phyloP scores from a whole-genome alignment of 2,329 filamentous ascomycete genomes.

The Hirsutella thompsonii region DNA sequence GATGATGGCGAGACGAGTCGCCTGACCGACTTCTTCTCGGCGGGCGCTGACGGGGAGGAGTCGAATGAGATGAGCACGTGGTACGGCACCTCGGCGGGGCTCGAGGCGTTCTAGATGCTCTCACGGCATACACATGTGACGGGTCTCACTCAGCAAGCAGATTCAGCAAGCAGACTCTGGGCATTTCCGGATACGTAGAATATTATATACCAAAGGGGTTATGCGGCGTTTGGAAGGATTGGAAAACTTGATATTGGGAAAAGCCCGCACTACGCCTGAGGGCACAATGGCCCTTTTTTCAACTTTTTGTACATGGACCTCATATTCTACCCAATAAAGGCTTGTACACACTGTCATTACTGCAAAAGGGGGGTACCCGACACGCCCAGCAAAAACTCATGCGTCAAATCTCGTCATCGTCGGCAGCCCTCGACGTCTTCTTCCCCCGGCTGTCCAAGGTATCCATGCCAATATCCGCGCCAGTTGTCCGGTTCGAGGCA shows the following conservation, averaged over 20 bases:
- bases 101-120: conserved; percentile 52
- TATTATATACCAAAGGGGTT: background rate
- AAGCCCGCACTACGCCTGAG: background rate
- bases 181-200: background rate
- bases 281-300: background rate
- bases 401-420: conserved; percentile 43
- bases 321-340: conserved; percentile 7
- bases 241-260: background rate
- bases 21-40: conserved; percentile 64
- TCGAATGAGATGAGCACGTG: conserved; percentile 61
- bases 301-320: conserved; percentile 6
- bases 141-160: too few relatives aligned
- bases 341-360: background rate
- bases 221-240: background rate
- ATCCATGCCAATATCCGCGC: conserved; percentile 40
- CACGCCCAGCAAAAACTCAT: background rate
- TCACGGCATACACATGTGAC: too few relatives aligned
- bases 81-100: conserved; percentile 63
- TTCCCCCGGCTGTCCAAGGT: conserved; percentile 47
- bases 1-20: conserved; percentile 56
- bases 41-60: conserved; percentile 25
- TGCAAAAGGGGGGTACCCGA: background rate
- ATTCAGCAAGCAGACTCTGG: too few relatives aligned
- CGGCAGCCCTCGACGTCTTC: conserved; percentile 30
- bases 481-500: conserved; percentile 24